These are phyloP conservation scores for Lachnellula cervina DNA, from an alignment of 2,329 filamentous ascomycete species.

Conservation along the genomic window DNA sequence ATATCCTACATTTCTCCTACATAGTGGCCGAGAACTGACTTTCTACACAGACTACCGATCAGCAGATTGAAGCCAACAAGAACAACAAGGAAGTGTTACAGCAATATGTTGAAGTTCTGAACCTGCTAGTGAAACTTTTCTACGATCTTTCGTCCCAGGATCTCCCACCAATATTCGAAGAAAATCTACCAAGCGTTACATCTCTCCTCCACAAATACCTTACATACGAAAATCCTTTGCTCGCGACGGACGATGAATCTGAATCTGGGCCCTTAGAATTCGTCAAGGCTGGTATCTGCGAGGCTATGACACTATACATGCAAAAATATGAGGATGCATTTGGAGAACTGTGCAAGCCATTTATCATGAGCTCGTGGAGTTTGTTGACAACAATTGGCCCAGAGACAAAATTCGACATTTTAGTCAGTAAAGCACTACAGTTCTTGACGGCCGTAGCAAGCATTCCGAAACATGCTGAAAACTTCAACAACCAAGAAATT, in stretches of 20 bases:
- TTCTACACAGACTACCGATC: slow-evolving; percentile 55
- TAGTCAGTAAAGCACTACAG: slow-evolving; percentile 91
- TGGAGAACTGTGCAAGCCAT: slow-evolving; percentile 70
- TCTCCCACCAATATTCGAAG: slow-evolving; percentile 89
- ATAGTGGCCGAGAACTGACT: slow-evolving; percentile 11
- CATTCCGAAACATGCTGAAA: slow-evolving; percentile 69
- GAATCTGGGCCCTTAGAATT: slow-evolving; percentile 81
- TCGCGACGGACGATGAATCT: slow-evolving; percentile 82
- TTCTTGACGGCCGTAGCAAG: slow-evolving; percentile 88
- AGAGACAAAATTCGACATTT: slow-evolving; percentile 87
- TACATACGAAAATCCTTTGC: slow-evolving; percentile 75
- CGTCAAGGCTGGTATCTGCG: slow-evolving; percentile 90
- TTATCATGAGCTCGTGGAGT: slow-evolving; percentile 87
- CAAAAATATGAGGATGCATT: slow-evolving; percentile 97
- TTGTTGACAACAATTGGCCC: slow-evolving; percentile 80
- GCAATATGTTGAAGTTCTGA: slow-evolving; percentile 78
- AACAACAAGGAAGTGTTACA: slow-evolving; percentile 70
- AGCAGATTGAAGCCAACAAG: slow-evolving; percentile 68
- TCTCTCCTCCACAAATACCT: slow-evolving; percentile 87
- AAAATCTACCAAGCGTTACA: slow-evolving; percentile 73
- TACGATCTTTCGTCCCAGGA: slow-evolving; percentile 98
- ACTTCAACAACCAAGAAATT: slow-evolving; percentile 78
- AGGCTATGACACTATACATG: slow-evolving; percentile 82
- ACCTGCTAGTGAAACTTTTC: slow-evolving; percentile 84
- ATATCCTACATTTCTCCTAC: slow-evolving; percentile 27